Evolutionary conservation across 2,329 filamentous ascomycete genomes (phyloP).

Genomic region (Plenodomus biglobosus): DNA sequence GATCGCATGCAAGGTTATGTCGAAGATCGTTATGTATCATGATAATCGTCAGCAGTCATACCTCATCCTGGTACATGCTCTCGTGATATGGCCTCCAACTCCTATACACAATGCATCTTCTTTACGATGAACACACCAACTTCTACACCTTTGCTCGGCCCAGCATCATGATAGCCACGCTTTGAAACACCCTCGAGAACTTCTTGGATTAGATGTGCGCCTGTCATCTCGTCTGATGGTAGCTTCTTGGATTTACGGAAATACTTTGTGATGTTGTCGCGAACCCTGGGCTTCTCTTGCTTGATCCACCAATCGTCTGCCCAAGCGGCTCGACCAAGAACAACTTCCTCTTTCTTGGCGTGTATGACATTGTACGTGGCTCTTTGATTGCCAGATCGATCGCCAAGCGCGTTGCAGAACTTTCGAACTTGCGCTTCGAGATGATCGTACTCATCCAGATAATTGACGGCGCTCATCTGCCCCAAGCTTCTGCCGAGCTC

Average conservation of each 20-base stretch:
- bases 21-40: neutral
- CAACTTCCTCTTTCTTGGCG: constrained; percentile 54
- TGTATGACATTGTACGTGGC: constrained; percentile 52
- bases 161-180: constrained; percentile 50
- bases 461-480: constrained; percentile 55
- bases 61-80: neutral
- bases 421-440: constrained; percentile 44
- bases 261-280: constrained; percentile 52
- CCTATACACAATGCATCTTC: constrained; percentile 20
- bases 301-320: constrained; percentile 64
- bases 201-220: constrained; percentile 59
- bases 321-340: constrained; percentile 58
- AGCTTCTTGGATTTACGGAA: constrained; percentile 49
- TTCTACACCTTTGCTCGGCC: constrained; percentile 50
- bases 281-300: constrained; percentile 63
- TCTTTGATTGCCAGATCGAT: constrained; percentile 35
- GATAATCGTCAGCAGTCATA: neutral
- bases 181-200: constrained; percentile 61
- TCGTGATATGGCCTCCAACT: neutral
- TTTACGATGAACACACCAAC: constrained; percentile 52
- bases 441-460: constrained; percentile 58
- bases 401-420: constrained; percentile 34
- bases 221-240: constrained; percentile 51
- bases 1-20: neutral
- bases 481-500: constrained; percentile 59